Evolutionary conservation across 1,284 basidiomycete species (phyloP).

Genomic region (Pulchroboletus neoregius): DNA sequence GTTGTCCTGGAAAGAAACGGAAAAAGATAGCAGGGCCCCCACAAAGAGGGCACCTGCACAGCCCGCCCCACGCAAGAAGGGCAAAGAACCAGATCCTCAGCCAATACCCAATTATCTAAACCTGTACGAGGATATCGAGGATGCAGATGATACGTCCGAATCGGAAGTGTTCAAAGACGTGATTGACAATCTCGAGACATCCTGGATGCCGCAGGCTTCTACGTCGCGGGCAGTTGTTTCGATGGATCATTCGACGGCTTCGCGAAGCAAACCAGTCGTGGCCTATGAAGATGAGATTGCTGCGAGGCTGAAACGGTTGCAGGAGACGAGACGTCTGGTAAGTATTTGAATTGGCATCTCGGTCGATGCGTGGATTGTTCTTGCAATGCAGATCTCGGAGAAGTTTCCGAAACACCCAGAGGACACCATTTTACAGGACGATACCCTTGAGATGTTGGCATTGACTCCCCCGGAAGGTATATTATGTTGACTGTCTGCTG

Average conservation of each 20-base stretch:
- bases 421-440: constrained; percentile 21
- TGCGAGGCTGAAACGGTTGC: constrained; percentile 17
- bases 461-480: constrained; percentile 21
- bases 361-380: not conserved
- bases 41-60: constrained; percentile 22
- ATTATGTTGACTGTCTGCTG: not conserved
- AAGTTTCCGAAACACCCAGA: not conserved
- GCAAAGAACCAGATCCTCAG: constrained; percentile 17
- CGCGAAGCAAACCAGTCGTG: not conserved
- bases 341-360: not conserved
- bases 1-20: constrained; percentile 29
- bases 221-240: constrained; percentile 7
- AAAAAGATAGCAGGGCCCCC: constrained; percentile 19
- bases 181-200: constrained; percentile 13
- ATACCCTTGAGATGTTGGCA: constrained; percentile 28
- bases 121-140: constrained; percentile 34
- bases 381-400: constrained; percentile 17
- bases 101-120: not conserved
- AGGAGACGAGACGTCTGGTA: constrained; percentile 20
- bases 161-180: constrained; percentile 16
- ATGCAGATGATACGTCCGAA: constrained; percentile 25
- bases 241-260: not conserved
- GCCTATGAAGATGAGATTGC: constrained; percentile 14
- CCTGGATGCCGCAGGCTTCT: constrained; percentile 7
- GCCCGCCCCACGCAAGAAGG: constrained; percentile 19